A percentile compares a stretch with the other conserved stretches of the same genome.
These are phyloP conservation scores for Steccherinum ochraceum DNA, from an alignment of 768 basidiomycete genomes.

Conservation along the genomic window DNA sequence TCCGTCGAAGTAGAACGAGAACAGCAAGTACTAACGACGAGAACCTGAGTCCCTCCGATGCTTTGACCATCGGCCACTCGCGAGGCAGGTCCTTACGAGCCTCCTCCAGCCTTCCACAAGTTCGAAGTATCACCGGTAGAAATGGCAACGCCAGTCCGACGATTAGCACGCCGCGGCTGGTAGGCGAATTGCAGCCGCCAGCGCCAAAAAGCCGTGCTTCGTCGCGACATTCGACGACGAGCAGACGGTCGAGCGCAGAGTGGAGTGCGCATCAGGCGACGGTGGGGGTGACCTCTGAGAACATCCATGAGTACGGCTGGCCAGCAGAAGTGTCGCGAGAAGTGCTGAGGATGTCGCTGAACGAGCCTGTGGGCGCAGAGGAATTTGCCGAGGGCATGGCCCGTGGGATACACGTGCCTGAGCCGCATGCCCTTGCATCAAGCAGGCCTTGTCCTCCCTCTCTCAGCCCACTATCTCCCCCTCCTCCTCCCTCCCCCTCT, in stretches of 20 bases:
- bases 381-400: constrained; percentile 3
- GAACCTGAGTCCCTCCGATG: constrained; percentile 5
- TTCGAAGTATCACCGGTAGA: constrained; percentile 17
- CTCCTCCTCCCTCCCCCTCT: constrained; percentile 16
- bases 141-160: not conserved
- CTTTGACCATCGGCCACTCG: constrained; percentile 6
- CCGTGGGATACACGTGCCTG: constrained; percentile 13
- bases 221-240: constrained; percentile 15
- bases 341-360: constrained; percentile 45
- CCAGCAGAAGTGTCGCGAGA: constrained; percentile 53
- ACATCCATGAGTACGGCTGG: constrained; percentile 37
- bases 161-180: not conserved
- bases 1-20: constrained; percentile 5
- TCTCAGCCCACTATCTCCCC: constrained; percentile 13
- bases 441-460: constrained; percentile 18
- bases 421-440: not conserved
- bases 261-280: constrained; percentile 46
- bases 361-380: constrained; percentile 17
- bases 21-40: constrained; percentile 1
- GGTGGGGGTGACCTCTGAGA: constrained; percentile 21
- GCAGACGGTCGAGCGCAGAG: constrained; percentile 51
- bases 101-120: constrained; percentile 20
- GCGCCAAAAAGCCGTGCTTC: not conserved
- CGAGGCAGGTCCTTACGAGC: constrained; percentile 21
- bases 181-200: not conserved